Base-by-base conservation (phyloP, 495 filamentous ascomycete species). In the Durotheca rogersii region DNA sequence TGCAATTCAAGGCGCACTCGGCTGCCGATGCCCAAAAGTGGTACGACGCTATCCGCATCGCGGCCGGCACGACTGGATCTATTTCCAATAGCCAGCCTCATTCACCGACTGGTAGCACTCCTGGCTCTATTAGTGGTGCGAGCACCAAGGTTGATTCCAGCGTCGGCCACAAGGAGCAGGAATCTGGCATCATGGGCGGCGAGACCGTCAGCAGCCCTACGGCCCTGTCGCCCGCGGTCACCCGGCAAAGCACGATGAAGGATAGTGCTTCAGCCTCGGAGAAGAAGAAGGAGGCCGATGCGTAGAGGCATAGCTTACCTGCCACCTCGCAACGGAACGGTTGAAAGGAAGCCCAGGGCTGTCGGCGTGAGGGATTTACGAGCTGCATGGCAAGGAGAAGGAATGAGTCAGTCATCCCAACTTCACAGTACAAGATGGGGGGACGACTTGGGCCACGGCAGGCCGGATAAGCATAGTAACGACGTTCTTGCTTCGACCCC, bases 11-110 rank as follows among this genome's bases (percentile, higher is more conserved):
- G 68, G 90, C 90, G 0, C 82, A 87, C 64, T 86, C 82, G 12
- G 53, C 88, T 10, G 71, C 70, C 16, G 87, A 93, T 52, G 90
- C 90, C 3, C 73, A 84, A 67, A 85, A 86, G 67, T 96, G 90
- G 90, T 87, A 81, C 68, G 76, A 81, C n/a, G 74, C 85, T 40
- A 85, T 95, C 53, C 54, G 72, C 16, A 63, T 68, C 41, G 74
- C 72, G 9, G 72, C 70, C 25, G 67, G 69, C 17, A 67, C 69
- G 18, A 67, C 67, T 6, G 65, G 62, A 2, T 47, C 70, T 6
- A 56, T 61, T 2, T 60, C 58, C 14, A 52, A 62, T n/a, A 64
- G 54, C 51, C 49, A 57, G 7, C 37, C 62, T 4, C n/a, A 53
- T 4, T 64, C 62, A 2, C 60, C 62, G 6, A 35, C 50, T 1